These are phyloP conservation scores for Asterella californica DNA, from an alignment of 225 moss, liverwort and hornwort genomes.

Conservation along the genomic window DNA sequence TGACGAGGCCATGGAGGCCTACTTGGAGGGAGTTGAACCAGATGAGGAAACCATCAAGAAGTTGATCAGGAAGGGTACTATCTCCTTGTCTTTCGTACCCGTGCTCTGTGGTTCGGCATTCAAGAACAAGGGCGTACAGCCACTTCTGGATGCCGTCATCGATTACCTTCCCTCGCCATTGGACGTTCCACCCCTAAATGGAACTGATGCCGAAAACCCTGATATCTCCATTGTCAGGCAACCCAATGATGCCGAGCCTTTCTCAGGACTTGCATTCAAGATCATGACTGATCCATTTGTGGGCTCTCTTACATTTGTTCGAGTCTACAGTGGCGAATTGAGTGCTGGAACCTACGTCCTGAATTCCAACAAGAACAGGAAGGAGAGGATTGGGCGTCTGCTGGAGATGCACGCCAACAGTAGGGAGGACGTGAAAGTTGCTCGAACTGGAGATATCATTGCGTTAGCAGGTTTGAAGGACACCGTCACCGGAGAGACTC, in stretches of 20 bases:
- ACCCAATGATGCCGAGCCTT: slow-evolving; percentile 77
- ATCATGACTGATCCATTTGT: slow-evolving; percentile 97
- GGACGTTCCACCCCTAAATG: slow-evolving; percentile 95
- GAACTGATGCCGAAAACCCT: slow-evolving; percentile 70
- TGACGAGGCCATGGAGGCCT: slow-evolving; percentile 81
- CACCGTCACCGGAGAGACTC: slow-evolving; percentile 90
- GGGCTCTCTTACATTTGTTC: slow-evolving; percentile 92
- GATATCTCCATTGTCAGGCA: slow-evolving; percentile 57
- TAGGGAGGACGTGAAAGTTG: slow-evolving; percentile 82
- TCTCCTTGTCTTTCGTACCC: slow-evolving; percentile 71
- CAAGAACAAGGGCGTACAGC: slow-evolving; percentile 98
- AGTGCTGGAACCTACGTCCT: slow-evolving; percentile 79
- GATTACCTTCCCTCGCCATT: slow-evolving; percentile 87
- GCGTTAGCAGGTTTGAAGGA: slow-evolving; percentile 97
- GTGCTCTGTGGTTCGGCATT: slow-evolving; percentile 95
- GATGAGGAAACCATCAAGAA: slow-evolving; percentile 64
- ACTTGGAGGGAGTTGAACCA: slow-evolving; percentile 79
- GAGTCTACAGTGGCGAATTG: slow-evolving; percentile 77
- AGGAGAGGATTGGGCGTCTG: slow-evolving; percentile 89
- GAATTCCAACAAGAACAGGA: slow-evolving; percentile 87
- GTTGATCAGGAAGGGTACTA: slow-evolving; percentile 77
- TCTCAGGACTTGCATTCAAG: slow-evolving; percentile 93
- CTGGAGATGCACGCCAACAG: slow-evolving; percentile 99
- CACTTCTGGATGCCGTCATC: slow-evolving; percentile 83
- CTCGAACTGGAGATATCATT: slow-evolving; percentile 90